phyloP scores from a whole-genome alignment of 495 filamentous ascomycete genomes.

The Tuber umbilicatum region DNA sequence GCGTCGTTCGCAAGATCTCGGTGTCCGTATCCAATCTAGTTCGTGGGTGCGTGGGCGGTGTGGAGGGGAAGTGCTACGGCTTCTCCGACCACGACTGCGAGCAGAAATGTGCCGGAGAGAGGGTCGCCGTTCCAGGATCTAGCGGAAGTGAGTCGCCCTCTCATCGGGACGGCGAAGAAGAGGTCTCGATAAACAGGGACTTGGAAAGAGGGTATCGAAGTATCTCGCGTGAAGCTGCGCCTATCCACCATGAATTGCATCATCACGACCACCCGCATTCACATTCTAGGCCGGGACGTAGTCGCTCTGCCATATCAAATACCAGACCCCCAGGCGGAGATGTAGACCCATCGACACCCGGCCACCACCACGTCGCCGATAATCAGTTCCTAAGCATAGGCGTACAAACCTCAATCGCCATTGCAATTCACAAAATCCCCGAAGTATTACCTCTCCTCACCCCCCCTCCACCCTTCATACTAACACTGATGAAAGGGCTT shows the following conservation, averaged over 20 bases:
- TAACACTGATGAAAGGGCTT: slow-evolving; percentile 53
- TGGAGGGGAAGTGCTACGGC: slow-evolving; percentile 39
- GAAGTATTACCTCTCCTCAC: slow-evolving; percentile 46
- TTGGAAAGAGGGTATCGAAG: neutral
- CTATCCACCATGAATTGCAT: slow-evolving; percentile 38
- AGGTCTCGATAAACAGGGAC: neutral
- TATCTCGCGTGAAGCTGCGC: neutral
- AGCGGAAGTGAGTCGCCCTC: neutral
- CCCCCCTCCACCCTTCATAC: slow-evolving; percentile 1
- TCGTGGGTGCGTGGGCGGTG: slow-evolving; percentile 23
- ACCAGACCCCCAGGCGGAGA: neutral
- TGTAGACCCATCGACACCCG: slow-evolving; percentile 23
- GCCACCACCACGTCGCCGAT: slow-evolving; percentile 89
- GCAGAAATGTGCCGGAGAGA: slow-evolving; percentile 24
- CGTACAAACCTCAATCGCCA: slow-evolving; percentile 86
- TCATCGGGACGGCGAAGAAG: slow-evolving; percentile 9
- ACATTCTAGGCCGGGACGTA: neutral
- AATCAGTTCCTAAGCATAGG: slow-evolving; percentile 92
- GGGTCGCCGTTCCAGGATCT: slow-evolving; percentile 7
- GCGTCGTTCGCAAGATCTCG: slow-evolving; percentile 26
- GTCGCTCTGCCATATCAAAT: slow-evolving; percentile 4
- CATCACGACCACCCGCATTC: slow-evolving; percentile 2
- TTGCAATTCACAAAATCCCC: slow-evolving; percentile 92
- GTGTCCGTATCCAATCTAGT: slow-evolving; percentile 30
- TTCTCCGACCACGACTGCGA: slow-evolving; percentile 38